Conservation (phyloP, 352 stramenopile genomes). For the Globisporangium lucens region DNA sequence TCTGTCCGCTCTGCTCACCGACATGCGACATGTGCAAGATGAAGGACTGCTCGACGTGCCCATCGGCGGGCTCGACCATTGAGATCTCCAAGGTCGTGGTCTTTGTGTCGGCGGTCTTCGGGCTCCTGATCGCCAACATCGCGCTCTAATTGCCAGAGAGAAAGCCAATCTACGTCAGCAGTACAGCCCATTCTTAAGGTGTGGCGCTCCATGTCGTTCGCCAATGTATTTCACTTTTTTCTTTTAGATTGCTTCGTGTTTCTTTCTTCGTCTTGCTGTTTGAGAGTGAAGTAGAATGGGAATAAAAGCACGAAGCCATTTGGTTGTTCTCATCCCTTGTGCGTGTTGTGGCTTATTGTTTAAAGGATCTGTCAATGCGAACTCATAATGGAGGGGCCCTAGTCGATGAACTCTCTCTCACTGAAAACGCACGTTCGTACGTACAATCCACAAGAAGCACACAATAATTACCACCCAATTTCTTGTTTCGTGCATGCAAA, state of each 20-base stretch:
- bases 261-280: not conserved
- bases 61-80: slow-evolving; percentile 11
- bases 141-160: slow-evolving; percentile 10
- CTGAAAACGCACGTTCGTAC: not conserved
- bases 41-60: slow-evolving; percentile 25
- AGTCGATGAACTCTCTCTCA: not conserved
- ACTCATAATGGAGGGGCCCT: not conserved
- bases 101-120: slow-evolving; percentile 14
- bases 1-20: slow-evolving; percentile 22
- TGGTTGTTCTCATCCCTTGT: not conserved
- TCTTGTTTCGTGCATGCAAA: not conserved
- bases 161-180: not conserved
- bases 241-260: not conserved
- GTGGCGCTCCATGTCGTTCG: not conserved
- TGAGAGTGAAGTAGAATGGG: not conserved
- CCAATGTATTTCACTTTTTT: slow-evolving; percentile 14
- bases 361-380: not conserved
- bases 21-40: slow-evolving; percentile 16
- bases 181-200: slow-evolving; percentile 2
- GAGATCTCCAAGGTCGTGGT: slow-evolving; percentile 18
- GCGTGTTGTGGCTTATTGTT: not conserved
- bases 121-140: slow-evolving; percentile 14
- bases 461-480: not conserved
- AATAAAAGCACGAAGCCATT: not conserved
- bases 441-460: not conserved